phyloP scores from a whole-genome alignment of 805 yeast genomes.

The Candida maesae region DNA sequence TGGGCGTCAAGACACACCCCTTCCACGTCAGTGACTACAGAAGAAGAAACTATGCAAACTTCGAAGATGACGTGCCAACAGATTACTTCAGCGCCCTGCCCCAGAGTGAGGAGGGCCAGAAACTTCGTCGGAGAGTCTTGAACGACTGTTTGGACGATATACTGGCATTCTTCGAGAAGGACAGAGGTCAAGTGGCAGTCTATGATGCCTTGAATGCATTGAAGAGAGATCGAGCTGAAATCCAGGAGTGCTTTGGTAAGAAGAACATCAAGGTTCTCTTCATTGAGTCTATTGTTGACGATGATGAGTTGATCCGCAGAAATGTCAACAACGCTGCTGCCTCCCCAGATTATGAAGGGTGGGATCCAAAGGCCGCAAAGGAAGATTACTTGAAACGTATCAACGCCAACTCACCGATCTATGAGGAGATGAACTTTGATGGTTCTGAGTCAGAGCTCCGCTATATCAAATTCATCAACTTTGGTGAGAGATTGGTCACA shows the following conservation, averaged over 20 bases:
- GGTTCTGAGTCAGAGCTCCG: slow-evolving; percentile 49
- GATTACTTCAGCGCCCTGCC: slow-evolving; percentile 66
- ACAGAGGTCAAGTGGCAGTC: slow-evolving; percentile 90
- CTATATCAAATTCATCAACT: slow-evolving; percentile 83
- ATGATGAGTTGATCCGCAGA: slow-evolving; percentile 58
- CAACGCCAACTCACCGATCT: slow-evolving; percentile 59
- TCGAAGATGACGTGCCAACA: slow-evolving; percentile 50
- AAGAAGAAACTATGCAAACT: slow-evolving; percentile 39
- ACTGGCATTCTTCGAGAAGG: slow-evolving; percentile 61
- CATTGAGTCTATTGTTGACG: slow-evolving; percentile 83
- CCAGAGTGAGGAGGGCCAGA: slow-evolving; percentile 41
- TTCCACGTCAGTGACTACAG: slow-evolving; percentile 93
- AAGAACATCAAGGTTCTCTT: slow-evolving; percentile 74
- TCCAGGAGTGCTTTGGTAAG: slow-evolving; percentile 50
- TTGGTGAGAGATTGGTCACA: slow-evolving; percentile 79
- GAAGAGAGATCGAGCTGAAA: slow-evolving; percentile 56
- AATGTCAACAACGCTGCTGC: slow-evolving; percentile 83
- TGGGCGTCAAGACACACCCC: slow-evolving; percentile 89
- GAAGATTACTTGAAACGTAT: slow-evolving; percentile 75
- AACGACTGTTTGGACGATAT: slow-evolving; percentile 68
- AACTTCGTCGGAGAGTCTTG: slow-evolving; percentile 54
- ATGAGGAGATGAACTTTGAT: slow-evolving; percentile 59
- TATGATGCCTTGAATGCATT: slow-evolving; percentile 93
- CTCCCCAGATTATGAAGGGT: slow-evolving; percentile 81
- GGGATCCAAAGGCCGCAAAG: slow-evolving; percentile 73